Evolutionary conservation across 257 asterid genomes (phyloP).

Genomic region (Solanum lycopersicoides): DNA sequence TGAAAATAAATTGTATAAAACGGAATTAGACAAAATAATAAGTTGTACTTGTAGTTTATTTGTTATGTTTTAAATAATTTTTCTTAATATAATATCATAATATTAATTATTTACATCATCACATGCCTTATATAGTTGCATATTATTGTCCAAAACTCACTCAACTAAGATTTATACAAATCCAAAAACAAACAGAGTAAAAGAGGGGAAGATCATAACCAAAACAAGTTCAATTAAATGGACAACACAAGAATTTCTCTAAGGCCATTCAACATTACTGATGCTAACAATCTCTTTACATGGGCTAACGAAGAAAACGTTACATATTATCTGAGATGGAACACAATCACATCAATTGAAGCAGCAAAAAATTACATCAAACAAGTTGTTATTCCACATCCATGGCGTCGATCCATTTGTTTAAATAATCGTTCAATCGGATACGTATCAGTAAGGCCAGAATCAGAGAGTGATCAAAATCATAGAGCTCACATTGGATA

Average conservation of each 20-base stretch:
- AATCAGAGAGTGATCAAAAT: slow-evolving; percentile 17
- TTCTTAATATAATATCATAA: too few relatives aligned
- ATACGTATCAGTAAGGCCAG: slow-evolving; percentile 50
- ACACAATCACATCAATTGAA: slow-evolving; percentile 30
- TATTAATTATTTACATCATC: too few relatives aligned
- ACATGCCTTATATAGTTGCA: neutral
- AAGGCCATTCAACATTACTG: slow-evolving; percentile 45
- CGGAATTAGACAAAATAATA: too few relatives aligned
- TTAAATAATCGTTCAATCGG: slow-evolving; percentile 44
- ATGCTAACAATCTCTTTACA: slow-evolving; percentile 41
- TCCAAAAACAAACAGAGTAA: too few relatives aligned
- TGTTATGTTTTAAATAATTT: too few relatives aligned
- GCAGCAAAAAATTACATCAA: slow-evolving; percentile 60
- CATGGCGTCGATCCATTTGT: slow-evolving; percentile 61
- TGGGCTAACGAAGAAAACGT: slow-evolving; percentile 61
- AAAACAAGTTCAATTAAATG: slow-evolving; percentile 12
- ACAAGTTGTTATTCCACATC: slow-evolving; percentile 56
- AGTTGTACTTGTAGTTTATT: too few relatives aligned
- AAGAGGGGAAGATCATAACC: neutral
- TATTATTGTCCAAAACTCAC: neutral
- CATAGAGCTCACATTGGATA: slow-evolving; percentile 63
- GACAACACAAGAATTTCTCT: slow-evolving; percentile 36
- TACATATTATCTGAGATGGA: slow-evolving; percentile 51
- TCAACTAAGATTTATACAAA: too few relatives aligned
- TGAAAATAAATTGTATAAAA: too few relatives aligned